Conservation (phyloP, 78 protist species). For the Dictyostelium capitatum region DNA sequence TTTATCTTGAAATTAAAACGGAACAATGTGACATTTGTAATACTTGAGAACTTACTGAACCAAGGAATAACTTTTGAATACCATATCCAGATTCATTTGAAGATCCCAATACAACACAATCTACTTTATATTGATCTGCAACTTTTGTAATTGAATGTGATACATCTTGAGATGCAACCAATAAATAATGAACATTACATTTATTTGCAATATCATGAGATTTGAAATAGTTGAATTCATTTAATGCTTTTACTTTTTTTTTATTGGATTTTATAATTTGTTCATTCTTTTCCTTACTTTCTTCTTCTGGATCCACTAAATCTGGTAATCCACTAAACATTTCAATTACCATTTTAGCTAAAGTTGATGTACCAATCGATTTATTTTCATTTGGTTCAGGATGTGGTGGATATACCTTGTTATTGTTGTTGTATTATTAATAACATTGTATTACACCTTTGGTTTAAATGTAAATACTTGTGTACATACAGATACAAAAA, state of each 20-base stretch:
- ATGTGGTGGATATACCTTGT: slow-evolving; percentile 61
- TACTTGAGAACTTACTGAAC: slow-evolving; percentile 55
- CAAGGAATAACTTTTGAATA: slow-evolving; percentile 25
- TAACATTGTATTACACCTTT: too few relatives aligned
- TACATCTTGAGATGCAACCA: slow-evolving; percentile 52
- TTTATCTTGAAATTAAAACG: slow-evolving; percentile 40
- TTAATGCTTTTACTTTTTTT: slow-evolving; percentile 21
- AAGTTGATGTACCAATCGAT: neutral
- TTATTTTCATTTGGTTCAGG: slow-evolving; percentile 3
- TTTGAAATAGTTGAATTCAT: slow-evolving; percentile 38
- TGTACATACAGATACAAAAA: slow-evolving; percentile 43
- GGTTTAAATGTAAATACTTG: neutral
- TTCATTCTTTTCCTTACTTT: neutral
- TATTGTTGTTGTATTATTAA: neutral
- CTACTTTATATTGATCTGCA: slow-evolving; percentile 33
- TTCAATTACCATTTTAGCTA: slow-evolving; percentile 58
- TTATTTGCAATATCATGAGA: neutral
- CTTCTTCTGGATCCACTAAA: slow-evolving; percentile 38
- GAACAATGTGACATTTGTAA: slow-evolving; percentile 39
- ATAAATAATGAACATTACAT: slow-evolving; percentile 24
- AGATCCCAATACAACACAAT: slow-evolving; percentile 49
- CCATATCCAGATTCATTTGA: slow-evolving; percentile 9
- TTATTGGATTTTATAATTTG: slow-evolving; percentile 37
- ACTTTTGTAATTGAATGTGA: slow-evolving; percentile 46
- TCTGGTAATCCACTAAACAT: slow-evolving; percentile 64